A percentile compares a stretch with the other conserved stretches of the same genome.
phyloP scores from a whole-genome alignment of 805 yeast species.

The Hanseniaspora meyeri region DNA sequence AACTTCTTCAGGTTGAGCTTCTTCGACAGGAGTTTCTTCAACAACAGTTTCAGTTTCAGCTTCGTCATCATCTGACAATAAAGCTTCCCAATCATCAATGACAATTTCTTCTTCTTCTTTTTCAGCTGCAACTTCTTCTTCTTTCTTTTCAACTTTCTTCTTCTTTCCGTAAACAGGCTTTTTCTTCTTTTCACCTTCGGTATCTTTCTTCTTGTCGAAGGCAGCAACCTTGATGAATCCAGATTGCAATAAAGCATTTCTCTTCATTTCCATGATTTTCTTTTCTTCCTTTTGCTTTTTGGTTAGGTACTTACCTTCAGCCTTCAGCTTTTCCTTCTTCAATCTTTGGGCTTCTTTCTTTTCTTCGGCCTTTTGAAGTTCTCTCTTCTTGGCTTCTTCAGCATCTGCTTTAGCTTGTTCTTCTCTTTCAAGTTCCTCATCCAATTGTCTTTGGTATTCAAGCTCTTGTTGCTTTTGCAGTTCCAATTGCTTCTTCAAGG shows the following conservation, averaged over 20 bases:
- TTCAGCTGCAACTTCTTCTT: slow-evolving; percentile 21
- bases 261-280: slow-evolving; percentile 73
- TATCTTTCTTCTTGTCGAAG: slow-evolving; percentile 31
- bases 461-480: slow-evolving; percentile 79
- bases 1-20: not conserved
- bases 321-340: slow-evolving; percentile 81
- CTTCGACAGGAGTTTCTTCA: slow-evolving; percentile 35
- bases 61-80: slow-evolving; percentile 49
- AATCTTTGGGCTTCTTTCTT: slow-evolving; percentile 81
- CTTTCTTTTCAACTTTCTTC: slow-evolving; percentile 38
- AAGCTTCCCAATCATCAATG: slow-evolving; percentile 77
- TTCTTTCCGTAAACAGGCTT: slow-evolving; percentile 60
- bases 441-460: slow-evolving; percentile 59
- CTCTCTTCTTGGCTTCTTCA: slow-evolving; percentile 39
- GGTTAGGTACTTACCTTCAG: slow-evolving; percentile 88
- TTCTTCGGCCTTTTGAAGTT: slow-evolving; percentile 38
- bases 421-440: slow-evolving; percentile 51
- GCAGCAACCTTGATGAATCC: slow-evolving; percentile 69
- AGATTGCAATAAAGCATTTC: slow-evolving; percentile 66
- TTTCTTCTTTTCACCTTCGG: slow-evolving; percentile 18
- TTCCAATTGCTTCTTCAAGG: slow-evolving; percentile 79
- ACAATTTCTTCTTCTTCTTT: slow-evolving; percentile 43
- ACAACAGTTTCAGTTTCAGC: slow-evolving; percentile 39
- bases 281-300: slow-evolving; percentile 93
- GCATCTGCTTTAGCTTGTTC: slow-evolving; percentile 35